Base-by-base conservation (phyloP, 371 early-diverging fungal genomes). In the Basidiobolus meristosporus region DNA sequence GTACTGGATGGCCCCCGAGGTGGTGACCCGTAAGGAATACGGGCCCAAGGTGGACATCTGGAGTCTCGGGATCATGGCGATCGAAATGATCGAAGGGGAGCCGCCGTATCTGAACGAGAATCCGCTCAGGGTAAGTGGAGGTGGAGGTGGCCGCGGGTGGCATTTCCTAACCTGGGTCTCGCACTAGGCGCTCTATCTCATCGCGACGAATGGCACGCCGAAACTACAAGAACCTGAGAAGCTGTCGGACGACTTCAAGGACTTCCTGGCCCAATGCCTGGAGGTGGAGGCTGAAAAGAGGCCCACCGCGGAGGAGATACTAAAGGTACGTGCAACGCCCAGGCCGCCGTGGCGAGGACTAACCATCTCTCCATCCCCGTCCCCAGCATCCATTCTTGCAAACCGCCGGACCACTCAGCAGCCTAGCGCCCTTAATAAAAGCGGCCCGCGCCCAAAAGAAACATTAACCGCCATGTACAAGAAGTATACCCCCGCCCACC, bases 1-100 rank as follows among this genome's bases (percentile, higher is more conserved):
- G 3, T 87, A 89, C 60, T 87, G 88, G 85, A 90, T 98, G 86
- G 91, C 93, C 14, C 95, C 92, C 7, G 93, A 90, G 56, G 88
- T 93, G 1, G 92, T 97, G 6, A 84, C 74, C 15, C 70, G 82
- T 32, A 86, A 85, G 51, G 90, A 85, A 53, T 95, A 95, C 51
- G 90, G 90, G 0, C 79, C 82, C 36, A 84, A 82, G 49, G 90
- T 90, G 23, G 99, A 99, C 53, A 76, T 95, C 21, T 99, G 99
- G 99, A 83, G 87, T 7, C 60, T 96, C 4, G 98, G 95, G 3
- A 95, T 98, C 50, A 82, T 95, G 71, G 70, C 84, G 9, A 90
- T 91, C 44, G 92, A 95, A 57, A 80, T 89, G 81, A 56, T 86
- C 26, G 81, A 88, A 56, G 84, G 88, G 3, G 89, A 89, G 50